Evolutionary conservation across 768 basidiomycete genomes (phyloP).

Genomic region (Mycena vitilis): DNA sequence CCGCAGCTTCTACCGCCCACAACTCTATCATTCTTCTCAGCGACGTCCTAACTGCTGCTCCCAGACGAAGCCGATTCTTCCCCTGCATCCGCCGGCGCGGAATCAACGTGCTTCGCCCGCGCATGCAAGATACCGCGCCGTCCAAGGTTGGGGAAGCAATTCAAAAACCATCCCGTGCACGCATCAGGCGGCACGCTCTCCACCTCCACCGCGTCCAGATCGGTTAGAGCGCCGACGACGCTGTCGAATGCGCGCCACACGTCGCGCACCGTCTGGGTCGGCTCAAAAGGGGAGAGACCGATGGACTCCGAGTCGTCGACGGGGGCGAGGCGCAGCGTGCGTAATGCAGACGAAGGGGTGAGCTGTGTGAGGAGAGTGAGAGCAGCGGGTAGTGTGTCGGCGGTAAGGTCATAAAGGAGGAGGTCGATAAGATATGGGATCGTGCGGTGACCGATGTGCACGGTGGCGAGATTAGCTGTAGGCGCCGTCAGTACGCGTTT

Average conservation of each 20-base stretch:
- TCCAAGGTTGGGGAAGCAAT: neutral
- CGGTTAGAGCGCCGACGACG: neutral
- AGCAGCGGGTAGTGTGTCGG: conserved; percentile 4
- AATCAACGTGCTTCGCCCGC: neutral
- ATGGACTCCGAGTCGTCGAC: neutral
- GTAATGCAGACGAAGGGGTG: neutral
- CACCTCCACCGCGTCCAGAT: neutral
- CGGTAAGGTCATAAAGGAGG: conserved; percentile 8
- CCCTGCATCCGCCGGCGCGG: too few relatives aligned
- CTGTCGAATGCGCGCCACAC: conserved; percentile 4
- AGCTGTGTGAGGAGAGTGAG: conserved; percentile 11
- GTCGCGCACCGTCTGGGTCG: neutral
- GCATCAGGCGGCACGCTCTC: neutral
- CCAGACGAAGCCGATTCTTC: too few relatives aligned
- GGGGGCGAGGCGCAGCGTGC: conserved; percentile 18
- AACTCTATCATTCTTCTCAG: too few relatives aligned
- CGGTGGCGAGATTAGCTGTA: neutral
- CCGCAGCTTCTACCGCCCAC: too few relatives aligned
- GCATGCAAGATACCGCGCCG: neutral
- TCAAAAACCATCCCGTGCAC: neutral
- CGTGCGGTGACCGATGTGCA: conserved; percentile 7
- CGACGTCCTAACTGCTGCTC: too few relatives aligned
- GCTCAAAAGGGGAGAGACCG: neutral
- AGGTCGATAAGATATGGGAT: conserved; percentile 15
- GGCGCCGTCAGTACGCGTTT: neutral